phyloP scores from a whole-genome alignment of 2,329 filamentous ascomycete genomes.

The Graphilbum sp. region DNA sequence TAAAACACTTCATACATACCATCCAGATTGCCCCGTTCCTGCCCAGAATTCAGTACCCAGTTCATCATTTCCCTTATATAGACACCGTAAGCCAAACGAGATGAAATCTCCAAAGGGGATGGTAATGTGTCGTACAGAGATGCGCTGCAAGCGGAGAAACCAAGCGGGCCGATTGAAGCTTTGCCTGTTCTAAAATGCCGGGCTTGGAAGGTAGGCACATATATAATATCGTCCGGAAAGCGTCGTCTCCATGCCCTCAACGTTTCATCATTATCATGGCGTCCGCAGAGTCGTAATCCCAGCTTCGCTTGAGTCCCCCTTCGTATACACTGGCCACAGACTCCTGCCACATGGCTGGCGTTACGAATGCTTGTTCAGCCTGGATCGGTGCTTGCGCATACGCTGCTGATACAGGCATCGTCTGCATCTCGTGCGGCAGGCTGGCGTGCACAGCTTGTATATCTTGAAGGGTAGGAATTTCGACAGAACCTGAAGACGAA shows the following conservation, averaged over 20 bases:
- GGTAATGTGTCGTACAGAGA: no score
- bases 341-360: slow-evolving; percentile 58
- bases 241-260: not conserved
- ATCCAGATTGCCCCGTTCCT: no score
- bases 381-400: slow-evolving; percentile 37
- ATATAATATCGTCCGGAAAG: no score
- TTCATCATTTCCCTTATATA: no score
- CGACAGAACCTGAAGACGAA: slow-evolving; percentile 35
- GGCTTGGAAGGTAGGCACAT: no score
- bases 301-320: slow-evolving; percentile 43
- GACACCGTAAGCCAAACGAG: no score
- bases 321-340: slow-evolving; percentile 55
- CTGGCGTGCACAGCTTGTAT: slow-evolving; percentile 30
- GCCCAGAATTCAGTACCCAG: no score
- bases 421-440: slow-evolving; percentile 27
- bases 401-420: slow-evolving; percentile 28
- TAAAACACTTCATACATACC: no score
- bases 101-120: no score
- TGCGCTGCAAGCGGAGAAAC: no score
- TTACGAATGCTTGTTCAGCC: slow-evolving; percentile 35
- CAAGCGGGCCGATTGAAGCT: no score
- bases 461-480: slow-evolving; percentile 36
- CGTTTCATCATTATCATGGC: slow-evolving; percentile 7
- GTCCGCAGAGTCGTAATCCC: slow-evolving; percentile 33
- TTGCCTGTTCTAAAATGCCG: no score